A percentile compares a stretch with the other conserved stretches of the same genome.
These are phyloP conservation scores for Ustilago shanxiensis DNA, from an alignment of 1,284 basidiomycete genomes.

Conservation along the genomic window DNA sequence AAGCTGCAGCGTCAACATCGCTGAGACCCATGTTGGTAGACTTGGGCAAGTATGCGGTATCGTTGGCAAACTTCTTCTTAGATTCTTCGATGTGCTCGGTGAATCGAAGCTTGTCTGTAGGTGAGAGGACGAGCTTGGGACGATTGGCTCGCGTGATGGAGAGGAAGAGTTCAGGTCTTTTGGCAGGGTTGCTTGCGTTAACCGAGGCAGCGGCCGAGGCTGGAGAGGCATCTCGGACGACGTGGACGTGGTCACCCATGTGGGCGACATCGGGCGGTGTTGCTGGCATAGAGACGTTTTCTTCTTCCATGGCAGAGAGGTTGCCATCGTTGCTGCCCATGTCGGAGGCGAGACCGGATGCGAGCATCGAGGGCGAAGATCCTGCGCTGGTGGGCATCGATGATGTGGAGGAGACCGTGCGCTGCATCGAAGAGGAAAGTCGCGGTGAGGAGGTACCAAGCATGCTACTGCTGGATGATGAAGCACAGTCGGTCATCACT, in stretches of 20 bases:
- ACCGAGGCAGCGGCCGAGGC: slow-evolving; percentile 16
- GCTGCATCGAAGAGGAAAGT: slow-evolving; percentile 23
- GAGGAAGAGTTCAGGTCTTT: slow-evolving; percentile 35
- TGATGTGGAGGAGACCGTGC: slow-evolving; percentile 20
- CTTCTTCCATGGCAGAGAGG: slow-evolving; percentile 32
- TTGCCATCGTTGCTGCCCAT: slow-evolving; percentile 10
- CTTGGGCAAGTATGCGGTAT: slow-evolving; percentile 52
- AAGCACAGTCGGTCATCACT: slow-evolving; percentile 13
- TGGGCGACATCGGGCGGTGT: slow-evolving; percentile 37
- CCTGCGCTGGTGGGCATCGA: slow-evolving; percentile 24
- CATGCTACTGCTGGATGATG: slow-evolving; percentile 5
- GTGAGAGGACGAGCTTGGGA: slow-evolving; percentile 33
- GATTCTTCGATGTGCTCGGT: slow-evolving; percentile 34
- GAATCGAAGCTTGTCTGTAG: slow-evolving; percentile 34
- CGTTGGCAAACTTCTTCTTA: slow-evolving; percentile 45
- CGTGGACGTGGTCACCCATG: slow-evolving; percentile 11
- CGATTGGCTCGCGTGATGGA: slow-evolving; percentile 21
- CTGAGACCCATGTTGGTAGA: slow-evolving; percentile 56
- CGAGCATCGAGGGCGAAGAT: slow-evolving; percentile 35
- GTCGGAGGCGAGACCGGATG: slow-evolving; percentile 27
- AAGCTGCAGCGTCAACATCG: slow-evolving; percentile 42
- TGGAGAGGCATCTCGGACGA: slow-evolving; percentile 11
- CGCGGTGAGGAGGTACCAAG: slow-evolving; percentile 1
- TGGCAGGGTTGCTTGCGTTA: slow-evolving; percentile 8
- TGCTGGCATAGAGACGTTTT: slow-evolving; percentile 39